Percentiles rank a stretch among this genome's conserved stretches.
Conservation (phyloP, 495 filamentous ascomycete genomes). For the Ramalina intermedia region DNA sequence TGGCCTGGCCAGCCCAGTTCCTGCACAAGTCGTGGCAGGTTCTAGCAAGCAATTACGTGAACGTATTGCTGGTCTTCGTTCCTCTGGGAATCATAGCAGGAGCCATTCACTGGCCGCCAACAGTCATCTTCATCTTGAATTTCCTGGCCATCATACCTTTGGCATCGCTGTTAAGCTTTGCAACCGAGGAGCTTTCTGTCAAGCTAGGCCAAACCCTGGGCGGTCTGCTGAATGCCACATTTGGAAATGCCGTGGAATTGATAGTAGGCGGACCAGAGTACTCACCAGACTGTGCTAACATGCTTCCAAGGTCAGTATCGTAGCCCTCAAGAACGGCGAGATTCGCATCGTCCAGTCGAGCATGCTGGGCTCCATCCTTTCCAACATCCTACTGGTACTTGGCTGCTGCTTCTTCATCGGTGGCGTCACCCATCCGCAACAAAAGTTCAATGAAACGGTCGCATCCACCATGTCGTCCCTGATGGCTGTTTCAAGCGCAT, state of each 20-base stretch:
- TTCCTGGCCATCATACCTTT: slow-evolving; percentile 93
- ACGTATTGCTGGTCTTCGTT: slow-evolving; percentile 77
- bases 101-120: slow-evolving; percentile 53
- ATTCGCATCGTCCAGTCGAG: slow-evolving; percentile 93
- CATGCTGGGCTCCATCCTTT: slow-evolving; percentile 94
- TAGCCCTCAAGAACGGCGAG: slow-evolving; percentile 71
- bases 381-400: slow-evolving; percentile 86
- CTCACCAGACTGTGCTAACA: slow-evolving; percentile 1
- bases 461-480: slow-evolving; percentile 93
- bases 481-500: slow-evolving; percentile 83
- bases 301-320: slow-evolving; percentile 65
- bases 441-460: slow-evolving; percentile 71
- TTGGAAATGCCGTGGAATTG: slow-evolving; percentile 95
- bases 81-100: slow-evolving; percentile 78
- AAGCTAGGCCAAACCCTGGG: slow-evolving; percentile 82
- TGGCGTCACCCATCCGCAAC: slow-evolving; percentile 52
- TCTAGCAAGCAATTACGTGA: slow-evolving; percentile 61
- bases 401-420: slow-evolving; percentile 95
- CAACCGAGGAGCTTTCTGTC: slow-evolving; percentile 79
- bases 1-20: slow-evolving; percentile 40
- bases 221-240: slow-evolving; percentile 87
- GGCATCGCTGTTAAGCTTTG: slow-evolving; percentile 83
- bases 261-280: slow-evolving; percentile 48
- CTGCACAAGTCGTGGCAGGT: slow-evolving; percentile 36
- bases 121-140: slow-evolving; percentile 73